These are phyloP conservation scores for Auriscalpium vulgare DNA, from an alignment of 768 basidiomycete species.

Conservation along the genomic window DNA sequence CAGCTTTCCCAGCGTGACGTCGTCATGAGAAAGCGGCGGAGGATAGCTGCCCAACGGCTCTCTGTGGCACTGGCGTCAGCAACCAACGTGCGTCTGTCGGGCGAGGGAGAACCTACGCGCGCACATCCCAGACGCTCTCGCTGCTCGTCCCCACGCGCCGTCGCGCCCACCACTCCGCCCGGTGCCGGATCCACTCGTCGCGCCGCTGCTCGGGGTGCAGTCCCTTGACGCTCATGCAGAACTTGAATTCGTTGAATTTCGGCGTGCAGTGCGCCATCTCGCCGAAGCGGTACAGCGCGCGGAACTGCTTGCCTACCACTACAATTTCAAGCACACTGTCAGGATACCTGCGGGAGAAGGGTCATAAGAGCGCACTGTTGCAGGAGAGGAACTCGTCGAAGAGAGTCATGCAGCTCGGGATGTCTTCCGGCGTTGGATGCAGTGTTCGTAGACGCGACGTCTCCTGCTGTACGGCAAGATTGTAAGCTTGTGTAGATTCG, in stretches of 20 bases:
- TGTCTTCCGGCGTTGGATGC: slow-evolving; percentile 70
- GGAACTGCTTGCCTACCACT: slow-evolving; percentile 78
- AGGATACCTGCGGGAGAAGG: neutral
- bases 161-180: slow-evolving; percentile 94
- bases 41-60: neutral
- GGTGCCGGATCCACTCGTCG: slow-evolving; percentile 75
- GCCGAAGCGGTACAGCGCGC: slow-evolving; percentile 83
- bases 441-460: slow-evolving; percentile 52
- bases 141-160: slow-evolving; percentile 72
- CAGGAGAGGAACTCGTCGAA: slow-evolving; percentile 70
- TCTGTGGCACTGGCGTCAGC: neutral
- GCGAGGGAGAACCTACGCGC: slow-evolving; percentile 49
- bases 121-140: slow-evolving; percentile 90
- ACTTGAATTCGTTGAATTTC: slow-evolving; percentile 91
- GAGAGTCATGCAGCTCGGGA: slow-evolving; percentile 73
- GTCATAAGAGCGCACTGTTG: slow-evolving; percentile 37
- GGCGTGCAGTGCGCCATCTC: slow-evolving; percentile 58
- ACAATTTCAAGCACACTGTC: slow-evolving; percentile 3
- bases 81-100: neutral
- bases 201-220: slow-evolving; percentile 70
- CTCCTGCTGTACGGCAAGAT: slow-evolving; percentile 58
- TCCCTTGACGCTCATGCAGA: slow-evolving; percentile 79
- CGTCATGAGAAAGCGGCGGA: neutral
- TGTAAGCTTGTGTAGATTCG: slow-evolving; percentile 29
- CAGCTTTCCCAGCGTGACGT: too few relatives aligned